Evolutionary conservation across 2,329 filamentous ascomycete species (phyloP).

Genomic region (Ascochyta koolunga): DNA sequence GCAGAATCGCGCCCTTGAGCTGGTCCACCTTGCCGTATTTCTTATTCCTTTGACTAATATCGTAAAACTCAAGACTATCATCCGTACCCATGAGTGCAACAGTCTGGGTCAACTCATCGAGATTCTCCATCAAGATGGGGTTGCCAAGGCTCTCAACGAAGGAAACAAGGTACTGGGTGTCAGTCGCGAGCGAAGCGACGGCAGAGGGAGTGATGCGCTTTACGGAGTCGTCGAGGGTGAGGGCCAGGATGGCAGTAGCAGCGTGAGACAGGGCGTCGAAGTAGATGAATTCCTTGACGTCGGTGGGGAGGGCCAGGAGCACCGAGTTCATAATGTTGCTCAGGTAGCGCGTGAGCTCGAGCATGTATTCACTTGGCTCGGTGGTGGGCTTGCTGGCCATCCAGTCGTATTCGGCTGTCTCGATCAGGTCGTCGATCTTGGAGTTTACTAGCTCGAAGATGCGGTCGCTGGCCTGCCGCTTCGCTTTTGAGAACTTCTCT

Average conservation of each 20-base stretch:
- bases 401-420: conserved; percentile 97
- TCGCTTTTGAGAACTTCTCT: conserved; percentile 83
- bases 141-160: conserved; percentile 90
- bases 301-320: conserved; percentile 86
- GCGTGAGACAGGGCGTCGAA: conserved; percentile 95
- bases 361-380: conserved; percentile 92
- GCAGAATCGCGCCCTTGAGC: conserved; percentile 80
- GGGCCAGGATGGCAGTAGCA: conserved; percentile 78
- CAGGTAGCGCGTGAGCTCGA: conserved; percentile 89
- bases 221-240: conserved; percentile 79
- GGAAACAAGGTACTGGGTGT: conserved; percentile 80
- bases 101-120: conserved; percentile 94
- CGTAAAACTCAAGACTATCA: conserved; percentile 96
- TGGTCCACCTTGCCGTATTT: conserved; percentile 94
- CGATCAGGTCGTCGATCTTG: conserved; percentile 96
- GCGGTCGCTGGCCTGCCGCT: conserved; percentile 94
- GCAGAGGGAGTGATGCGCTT: conserved; percentile 87
- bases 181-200: conserved; percentile 78
- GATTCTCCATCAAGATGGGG: conserved; percentile 83
- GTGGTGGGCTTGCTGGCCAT: conserved; percentile 65
- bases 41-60: conserved; percentile 85
- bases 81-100: conserved; percentile 83
- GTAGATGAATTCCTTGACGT: conserved; percentile 98
- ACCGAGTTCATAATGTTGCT: conserved; percentile 97
- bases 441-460: conserved; percentile 99